Conservation (phyloP, 2,329 filamentous ascomycete genomes). For the Epichloe brachyelytri region DNA sequence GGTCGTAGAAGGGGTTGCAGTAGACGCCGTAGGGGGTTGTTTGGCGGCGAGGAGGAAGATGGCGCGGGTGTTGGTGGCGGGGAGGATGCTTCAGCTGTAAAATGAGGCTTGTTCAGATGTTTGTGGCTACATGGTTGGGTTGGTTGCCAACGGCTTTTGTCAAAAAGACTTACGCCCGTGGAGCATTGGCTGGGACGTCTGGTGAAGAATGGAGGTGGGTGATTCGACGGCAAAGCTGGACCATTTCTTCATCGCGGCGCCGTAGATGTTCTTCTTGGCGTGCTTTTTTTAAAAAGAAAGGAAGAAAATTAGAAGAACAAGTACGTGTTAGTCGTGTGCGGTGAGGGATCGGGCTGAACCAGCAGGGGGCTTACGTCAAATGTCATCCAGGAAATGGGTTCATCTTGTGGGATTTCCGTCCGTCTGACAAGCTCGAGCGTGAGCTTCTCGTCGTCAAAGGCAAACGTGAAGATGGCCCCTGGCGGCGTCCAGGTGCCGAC, state of each 20-base stretch:
- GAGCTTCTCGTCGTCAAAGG: slow-evolving; percentile 72
- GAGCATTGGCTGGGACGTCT: slow-evolving; percentile 60
- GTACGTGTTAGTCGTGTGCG: no score
- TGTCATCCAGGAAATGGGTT: slow-evolving; percentile 90
- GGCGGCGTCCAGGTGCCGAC: slow-evolving; percentile 85
- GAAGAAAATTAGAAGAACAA: no score
- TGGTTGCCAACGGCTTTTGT: no score
- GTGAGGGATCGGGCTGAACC: no score
- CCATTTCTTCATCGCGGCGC: slow-evolving; percentile 90
- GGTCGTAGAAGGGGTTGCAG: slow-evolving; percentile 80
- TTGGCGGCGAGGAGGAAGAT: slow-evolving; percentile 78
- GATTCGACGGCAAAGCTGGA: slow-evolving; percentile 66
- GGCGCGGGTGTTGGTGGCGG: slow-evolving; percentile 69
- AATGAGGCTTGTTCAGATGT: not conserved
- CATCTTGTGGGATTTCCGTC: slow-evolving; percentile 67
- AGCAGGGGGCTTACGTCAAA: slow-evolving; percentile 49
- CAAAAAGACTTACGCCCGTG: slow-evolving; percentile 49
- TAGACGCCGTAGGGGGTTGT: slow-evolving; percentile 69
- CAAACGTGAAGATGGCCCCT: slow-evolving; percentile 79
- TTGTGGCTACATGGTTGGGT: no score
- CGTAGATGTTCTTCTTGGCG: slow-evolving; percentile 72
- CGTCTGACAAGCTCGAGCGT: slow-evolving; percentile 65
- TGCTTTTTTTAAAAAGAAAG: slow-evolving; percentile 37
- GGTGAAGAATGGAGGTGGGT: slow-evolving; percentile 63
- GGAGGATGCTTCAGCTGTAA: slow-evolving; percentile 51